Evolutionary conservation across 306 rosid genomes (phyloP).

Genomic region (cucumber (Cucumis sativus)): DNA sequence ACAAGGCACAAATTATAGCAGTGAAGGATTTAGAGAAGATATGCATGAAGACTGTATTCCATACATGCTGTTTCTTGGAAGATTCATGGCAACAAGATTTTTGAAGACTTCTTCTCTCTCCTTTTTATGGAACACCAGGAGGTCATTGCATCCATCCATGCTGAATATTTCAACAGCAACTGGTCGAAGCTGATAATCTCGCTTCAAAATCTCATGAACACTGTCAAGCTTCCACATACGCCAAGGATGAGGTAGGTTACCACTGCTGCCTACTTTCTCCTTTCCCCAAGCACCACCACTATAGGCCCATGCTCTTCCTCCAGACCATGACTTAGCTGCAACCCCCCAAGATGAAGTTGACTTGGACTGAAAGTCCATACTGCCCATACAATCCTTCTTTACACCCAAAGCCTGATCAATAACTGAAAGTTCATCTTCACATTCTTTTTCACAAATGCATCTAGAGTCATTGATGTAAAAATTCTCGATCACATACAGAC

Average conservation of each 20-base stretch:
- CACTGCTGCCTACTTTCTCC: constrained; percentile 70
- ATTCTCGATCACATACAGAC: constrained; percentile 90
- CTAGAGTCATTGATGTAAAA: constrained; percentile 77
- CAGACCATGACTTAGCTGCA: constrained; percentile 49
- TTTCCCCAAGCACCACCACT: constrained; percentile 99
- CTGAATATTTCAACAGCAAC: constrained; percentile 98
- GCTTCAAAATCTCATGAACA: constrained; percentile 96
- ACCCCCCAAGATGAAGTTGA: constrained; percentile 63
- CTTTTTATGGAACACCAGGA: constrained; percentile 93
- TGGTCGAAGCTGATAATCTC: constrained; percentile 99
- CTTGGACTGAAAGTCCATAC: constrained; percentile 74
- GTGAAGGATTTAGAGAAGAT: constrained; percentile 4
- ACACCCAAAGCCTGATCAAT: constrained; percentile 99
- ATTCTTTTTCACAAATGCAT: constrained; percentile 85
- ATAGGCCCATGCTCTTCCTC: constrained; percentile 99
- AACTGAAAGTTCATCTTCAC: constrained; percentile 77
- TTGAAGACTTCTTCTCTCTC: constrained; percentile 97
- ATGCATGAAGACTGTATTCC: constrained; percentile 10
- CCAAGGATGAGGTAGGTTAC: constrained; percentile 91
- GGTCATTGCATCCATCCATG: constrained; percentile 99
- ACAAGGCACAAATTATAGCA: background rate
- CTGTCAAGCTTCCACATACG: constrained; percentile 97
- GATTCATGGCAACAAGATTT: constrained; percentile 84
- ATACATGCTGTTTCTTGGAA: constrained; percentile 97
- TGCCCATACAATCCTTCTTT: constrained; percentile 56